Base-by-base conservation (phyloP, 805 yeast genomes). In the Wickerhamomyces kurtzmanii region DNA sequence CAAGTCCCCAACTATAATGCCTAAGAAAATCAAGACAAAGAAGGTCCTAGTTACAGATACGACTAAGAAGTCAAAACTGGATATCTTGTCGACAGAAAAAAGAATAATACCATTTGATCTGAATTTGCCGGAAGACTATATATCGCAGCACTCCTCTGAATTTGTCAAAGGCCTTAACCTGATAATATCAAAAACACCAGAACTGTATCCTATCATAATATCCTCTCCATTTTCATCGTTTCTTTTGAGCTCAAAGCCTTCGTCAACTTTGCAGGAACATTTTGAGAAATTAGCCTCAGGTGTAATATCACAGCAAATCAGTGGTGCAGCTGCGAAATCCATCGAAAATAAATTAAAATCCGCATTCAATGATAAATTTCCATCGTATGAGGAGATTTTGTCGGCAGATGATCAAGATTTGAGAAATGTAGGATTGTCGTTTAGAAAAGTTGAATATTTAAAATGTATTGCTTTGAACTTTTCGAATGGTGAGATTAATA, bases 261-360 rank as follows among this genome's bases (percentile, higher is more conserved):
- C 26, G 3, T 17, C 24, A 6, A 29, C 40, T 6, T 18, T 42
- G 12, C 48, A 53, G 10, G 53, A 48, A 27, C 62, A 65, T 28
- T 69, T 64, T 34, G 51, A 51, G 14, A 53, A 57, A 12, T 45
- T 72, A 7, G 59, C 59, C 2, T 51, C 60, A 23, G 62, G 71
- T 5, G 68, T 82, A 4, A 68, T 81, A 3, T 65, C 79, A 0
- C 91, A 82, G 48, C 91, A 81, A 46, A 70, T 82, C 8, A 74
- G 82, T 37, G 94, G 94, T 1, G 65, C 71, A 1, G 93, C 96
- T 1, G 95, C 96, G 0, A 49, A 43, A 8, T 65, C 86, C 1
- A 81, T 86, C 17, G 62, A 66, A 31, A 33, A 36, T 8, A 65
- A 68, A 38, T 65, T 82, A 31, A 43, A 45, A 12, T 42, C 47